Evolutionary conservation across 192 early-diverging fungal species (phyloP), one percentile per base, ranked within the genome.

Genomic region (Bifiguratus adelaidae): DNA sequence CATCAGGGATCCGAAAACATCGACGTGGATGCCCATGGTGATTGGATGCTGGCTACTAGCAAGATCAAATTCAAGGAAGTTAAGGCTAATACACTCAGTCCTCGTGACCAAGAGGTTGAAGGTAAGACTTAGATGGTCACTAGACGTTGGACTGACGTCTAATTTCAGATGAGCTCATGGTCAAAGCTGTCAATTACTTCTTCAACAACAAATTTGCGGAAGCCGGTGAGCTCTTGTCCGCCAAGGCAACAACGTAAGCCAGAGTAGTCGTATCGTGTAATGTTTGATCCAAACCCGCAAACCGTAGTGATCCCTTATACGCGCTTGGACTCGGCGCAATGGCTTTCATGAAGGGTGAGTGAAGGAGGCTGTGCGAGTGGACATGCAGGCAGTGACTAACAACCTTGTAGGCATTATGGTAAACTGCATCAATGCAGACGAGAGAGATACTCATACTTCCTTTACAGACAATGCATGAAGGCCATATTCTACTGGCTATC

Each of bases 311-410:
- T 37, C 74, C 74, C 7, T 48, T 77, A 18, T 67, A 68, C 44
- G 67, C 68, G n/a, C 53, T 77, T 19, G 70, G 67, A 7, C 57
- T 66, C 3, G 69, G 74, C 28, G 56, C 65, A 20, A 59, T 77
- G 23, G 65, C 74, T 7, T 73, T 70, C 37, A 55, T 77, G 48
- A 77, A 75, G 68, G 72, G 72, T 71, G 58, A 25, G 4, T 16
- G 34, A 6, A 34, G 19, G 28, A 30, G 13, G 13, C 8, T 26
- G 20, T 41, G 16, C 23, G 4, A 26, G 27, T 16, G 32, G 32
- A 34, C 0, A 34, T 34, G 15, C 11, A 34, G 33, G 12, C 12
- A 8, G 12, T 21, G 23, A 7, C 16, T 16, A 21, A 15, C 0
- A 18, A 27, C 37, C 48, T 3, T 38, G 44, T 36, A 35, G 55